phyloP scores from a whole-genome alignment of 2,329 filamentous ascomycete genomes.

The Orbilia ellipsospora region DNA sequence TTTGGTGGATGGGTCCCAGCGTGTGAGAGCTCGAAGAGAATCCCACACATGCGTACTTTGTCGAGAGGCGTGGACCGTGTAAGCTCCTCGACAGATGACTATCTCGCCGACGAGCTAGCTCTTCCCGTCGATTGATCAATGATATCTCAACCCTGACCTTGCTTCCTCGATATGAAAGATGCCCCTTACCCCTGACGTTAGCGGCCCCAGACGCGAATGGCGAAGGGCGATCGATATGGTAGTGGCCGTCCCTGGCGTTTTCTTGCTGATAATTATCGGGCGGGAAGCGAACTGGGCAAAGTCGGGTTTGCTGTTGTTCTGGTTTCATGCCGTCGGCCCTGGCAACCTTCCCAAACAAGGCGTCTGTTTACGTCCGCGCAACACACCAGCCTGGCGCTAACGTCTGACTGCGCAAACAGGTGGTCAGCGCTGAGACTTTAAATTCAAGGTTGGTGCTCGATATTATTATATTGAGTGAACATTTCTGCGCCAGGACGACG shows the following conservation, averaged over 20 bases:
- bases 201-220: constrained; percentile 29
- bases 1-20: constrained; percentile 24
- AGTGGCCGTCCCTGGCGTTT: too few species aligned
- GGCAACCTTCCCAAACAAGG: constrained; percentile 44
- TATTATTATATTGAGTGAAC: constrained; percentile 23
- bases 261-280: constrained; percentile 14
- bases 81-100: background rate
- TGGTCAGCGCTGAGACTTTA: constrained; percentile 7
- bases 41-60: constrained; percentile 58
- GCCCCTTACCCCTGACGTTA: constrained; percentile 28
- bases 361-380: constrained; percentile 45
- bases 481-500: background rate
- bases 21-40: constrained; percentile 57
- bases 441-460: constrained; percentile 30
- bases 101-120: background rate
- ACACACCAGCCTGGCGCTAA: constrained; percentile 26
- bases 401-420: constrained; percentile 7
- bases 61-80: background rate
- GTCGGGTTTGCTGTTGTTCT: constrained; percentile 27
- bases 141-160: background rate
- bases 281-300: constrained; percentile 22
- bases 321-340: constrained; percentile 33
- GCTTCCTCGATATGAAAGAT: too few species aligned
- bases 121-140: background rate
- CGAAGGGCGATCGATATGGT: constrained; percentile 26